Percentiles rank a stretch among this genome's conserved stretches.
These are phyloP conservation scores for Pythium aristosporum DNA, from an alignment of 352 stramenopile genomes.

Conservation along the genomic window DNA sequence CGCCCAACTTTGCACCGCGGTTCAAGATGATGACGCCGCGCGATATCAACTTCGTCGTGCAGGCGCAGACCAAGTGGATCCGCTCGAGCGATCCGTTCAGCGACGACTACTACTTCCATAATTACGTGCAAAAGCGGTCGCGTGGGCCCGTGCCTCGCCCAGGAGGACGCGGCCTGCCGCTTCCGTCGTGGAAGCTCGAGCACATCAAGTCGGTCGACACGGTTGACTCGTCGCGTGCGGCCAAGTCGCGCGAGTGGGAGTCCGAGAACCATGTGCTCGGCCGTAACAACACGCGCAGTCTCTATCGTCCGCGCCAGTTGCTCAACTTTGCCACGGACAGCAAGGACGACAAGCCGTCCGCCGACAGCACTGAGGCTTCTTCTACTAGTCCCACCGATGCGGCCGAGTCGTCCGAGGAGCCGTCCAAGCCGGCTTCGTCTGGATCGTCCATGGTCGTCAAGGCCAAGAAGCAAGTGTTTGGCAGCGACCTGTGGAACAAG, in stretches of 20 bases:
- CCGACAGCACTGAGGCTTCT: constrained; percentile 7
- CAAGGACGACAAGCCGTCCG: constrained; percentile 1
- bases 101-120: constrained; percentile 89
- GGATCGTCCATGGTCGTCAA: constrained; percentile 49
- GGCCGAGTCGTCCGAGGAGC: constrained; percentile 23
- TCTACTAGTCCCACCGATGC: background rate
- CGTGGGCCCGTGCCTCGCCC: constrained; percentile 35
- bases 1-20: constrained; percentile 17
- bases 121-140: constrained; percentile 76
- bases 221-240: constrained; percentile 53
- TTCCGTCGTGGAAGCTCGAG: constrained; percentile 83
- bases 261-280: constrained; percentile 71
- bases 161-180: constrained; percentile 35
- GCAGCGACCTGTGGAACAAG: constrained; percentile 66
- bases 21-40: constrained; percentile 88
- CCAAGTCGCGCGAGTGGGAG: constrained; percentile 77
- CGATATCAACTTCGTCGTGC: constrained; percentile 84
- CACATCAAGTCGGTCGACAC: constrained; percentile 78
- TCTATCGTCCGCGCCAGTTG: constrained; percentile 76
- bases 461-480: constrained; percentile 73
- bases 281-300: constrained; percentile 71
- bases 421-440: constrained; percentile 3
- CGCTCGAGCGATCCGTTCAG: constrained; percentile 86
- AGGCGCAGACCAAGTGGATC: constrained; percentile 86
- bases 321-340: constrained; percentile 42